Conservation (phyloP, 495 filamentous ascomycete genomes). For the Zalerion maritima region DNA sequence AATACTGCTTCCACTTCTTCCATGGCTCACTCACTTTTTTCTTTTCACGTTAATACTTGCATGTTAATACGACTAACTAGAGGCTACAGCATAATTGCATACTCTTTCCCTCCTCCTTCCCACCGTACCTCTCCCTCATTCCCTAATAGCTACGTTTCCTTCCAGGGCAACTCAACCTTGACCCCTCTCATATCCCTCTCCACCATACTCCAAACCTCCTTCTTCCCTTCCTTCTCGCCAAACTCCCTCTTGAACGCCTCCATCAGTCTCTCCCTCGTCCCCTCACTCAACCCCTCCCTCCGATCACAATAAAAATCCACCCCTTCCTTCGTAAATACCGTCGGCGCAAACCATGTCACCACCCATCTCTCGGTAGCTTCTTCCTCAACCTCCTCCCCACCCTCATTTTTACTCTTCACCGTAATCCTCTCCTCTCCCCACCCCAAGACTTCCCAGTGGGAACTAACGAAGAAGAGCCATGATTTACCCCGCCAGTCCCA, state of each 20-base stretch:
- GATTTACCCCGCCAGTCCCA: conserved; percentile 66
- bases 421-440: conserved; percentile 36
- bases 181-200: conserved; percentile 31
- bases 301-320: conserved; percentile 53
- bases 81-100: too few species aligned
- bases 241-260: conserved; percentile 26
- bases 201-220: conserved; percentile 22
- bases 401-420: too few species aligned
- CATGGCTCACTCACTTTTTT: too few species aligned
- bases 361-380: conserved; percentile 38
- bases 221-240: conserved; percentile 22
- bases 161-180: conserved; percentile 29
- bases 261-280: conserved; percentile 30
- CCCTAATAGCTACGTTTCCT: conserved; percentile 14
- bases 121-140: background rate
- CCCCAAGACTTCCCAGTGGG: conserved; percentile 62
- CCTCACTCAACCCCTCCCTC: conserved; percentile 34
- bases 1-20: too few species aligned
- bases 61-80: too few species aligned
- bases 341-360: conserved; percentile 64
- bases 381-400: conserved; percentile 23
- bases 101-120: background rate
- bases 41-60: too few species aligned
- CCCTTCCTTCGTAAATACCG: conserved; percentile 59
- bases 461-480: conserved; percentile 44